Percentiles rank a stretch among this genome's conserved stretches.
These are phyloP conservation scores for Onygenales sp. DNA, from an alignment of 2,329 filamentous ascomycete species.

Conservation along the genomic window DNA sequence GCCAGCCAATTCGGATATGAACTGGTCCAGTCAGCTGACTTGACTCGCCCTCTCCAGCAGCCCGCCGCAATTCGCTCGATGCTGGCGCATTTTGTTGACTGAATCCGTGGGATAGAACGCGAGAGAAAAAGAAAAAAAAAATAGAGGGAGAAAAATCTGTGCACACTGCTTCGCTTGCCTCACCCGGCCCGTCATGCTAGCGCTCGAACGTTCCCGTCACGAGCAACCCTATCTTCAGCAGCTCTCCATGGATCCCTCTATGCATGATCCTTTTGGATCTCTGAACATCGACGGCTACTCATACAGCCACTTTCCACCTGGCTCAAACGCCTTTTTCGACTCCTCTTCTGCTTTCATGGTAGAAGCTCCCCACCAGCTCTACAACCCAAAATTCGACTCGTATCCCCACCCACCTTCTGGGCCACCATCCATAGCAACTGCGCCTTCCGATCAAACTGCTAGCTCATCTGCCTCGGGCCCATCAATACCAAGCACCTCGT, in stretches of 20 bases:
- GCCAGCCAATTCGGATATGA: background rate
- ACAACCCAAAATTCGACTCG: constrained; percentile 4
- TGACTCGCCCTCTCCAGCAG: background rate
- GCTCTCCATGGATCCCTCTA: constrained; percentile 11
- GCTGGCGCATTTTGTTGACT: background rate
- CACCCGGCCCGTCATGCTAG: constrained; percentile 10
- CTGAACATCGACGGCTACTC: constrained; percentile 4
- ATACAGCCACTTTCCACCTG: constrained; percentile 7
- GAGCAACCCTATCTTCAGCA: constrained; percentile 10
- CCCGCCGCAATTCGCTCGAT: background rate
- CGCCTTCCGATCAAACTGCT: constrained; percentile 30
- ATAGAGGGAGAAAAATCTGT: background rate
- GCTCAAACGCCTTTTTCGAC: constrained; percentile 9
- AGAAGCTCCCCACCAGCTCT: constrained; percentile 1
- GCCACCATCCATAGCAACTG: constrained; percentile 22
- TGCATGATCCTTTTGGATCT: constrained; percentile 6
- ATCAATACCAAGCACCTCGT: constrained; percentile 49
- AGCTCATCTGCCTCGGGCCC: constrained; percentile 52
- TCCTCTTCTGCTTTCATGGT: constrained; percentile 2
- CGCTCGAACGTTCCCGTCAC: constrained; percentile 9
- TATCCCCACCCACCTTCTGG: constrained; percentile 18
- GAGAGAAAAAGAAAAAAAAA: background rate
- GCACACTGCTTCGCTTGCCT: background rate
- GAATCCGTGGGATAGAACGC: background rate
- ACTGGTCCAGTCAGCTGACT: constrained; percentile 3